phyloP scores from a whole-genome alignment of 192 early-diverging fungal genomes.

The Coemansia sp. region DNA sequence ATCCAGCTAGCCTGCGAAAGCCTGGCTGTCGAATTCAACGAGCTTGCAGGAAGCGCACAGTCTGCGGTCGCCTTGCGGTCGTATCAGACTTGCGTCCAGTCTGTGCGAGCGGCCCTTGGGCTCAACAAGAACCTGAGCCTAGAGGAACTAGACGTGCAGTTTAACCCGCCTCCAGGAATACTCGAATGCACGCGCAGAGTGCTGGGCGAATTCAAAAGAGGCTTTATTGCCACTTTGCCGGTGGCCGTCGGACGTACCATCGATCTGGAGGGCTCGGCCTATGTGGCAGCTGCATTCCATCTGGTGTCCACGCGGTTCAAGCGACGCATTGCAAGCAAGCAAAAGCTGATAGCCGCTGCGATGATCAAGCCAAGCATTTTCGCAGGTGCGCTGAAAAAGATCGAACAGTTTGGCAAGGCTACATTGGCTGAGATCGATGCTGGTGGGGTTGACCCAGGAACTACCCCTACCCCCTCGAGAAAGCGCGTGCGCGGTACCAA shows the following conservation, averaged over 20 bases:
- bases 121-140: conserved; percentile 46
- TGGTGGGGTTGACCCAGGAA: conserved; percentile 6
- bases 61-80: conserved; percentile 30
- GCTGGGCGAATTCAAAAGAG: conserved; percentile 37
- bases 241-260: conserved; percentile 29
- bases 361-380: conserved; percentile 24
- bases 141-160: conserved; percentile 50
- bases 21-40: conserved; percentile 46
- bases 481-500: conserved; percentile 18
- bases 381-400: conserved; percentile 24
- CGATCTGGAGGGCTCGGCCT: conserved; percentile 47
- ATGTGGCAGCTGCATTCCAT: conserved; percentile 39
- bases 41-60: conserved; percentile 38
- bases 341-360: conserved; percentile 28
- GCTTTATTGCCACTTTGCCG: conserved; percentile 30
- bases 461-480: conserved; percentile 34
- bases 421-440: conserved; percentile 20
- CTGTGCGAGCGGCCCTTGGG: conserved; percentile 36
- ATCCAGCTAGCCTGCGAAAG: conserved; percentile 53
- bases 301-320: conserved; percentile 47
- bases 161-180: conserved; percentile 33
- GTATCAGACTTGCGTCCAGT: conserved; percentile 33
- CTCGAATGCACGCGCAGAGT: conserved; percentile 30
- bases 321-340: conserved; percentile 36
- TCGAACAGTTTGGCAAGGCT: conserved; percentile 33